Base-by-base conservation (phyloP, 2,329 filamentous ascomycete genomes). In the Verticillium nonalfalfae region DNA sequence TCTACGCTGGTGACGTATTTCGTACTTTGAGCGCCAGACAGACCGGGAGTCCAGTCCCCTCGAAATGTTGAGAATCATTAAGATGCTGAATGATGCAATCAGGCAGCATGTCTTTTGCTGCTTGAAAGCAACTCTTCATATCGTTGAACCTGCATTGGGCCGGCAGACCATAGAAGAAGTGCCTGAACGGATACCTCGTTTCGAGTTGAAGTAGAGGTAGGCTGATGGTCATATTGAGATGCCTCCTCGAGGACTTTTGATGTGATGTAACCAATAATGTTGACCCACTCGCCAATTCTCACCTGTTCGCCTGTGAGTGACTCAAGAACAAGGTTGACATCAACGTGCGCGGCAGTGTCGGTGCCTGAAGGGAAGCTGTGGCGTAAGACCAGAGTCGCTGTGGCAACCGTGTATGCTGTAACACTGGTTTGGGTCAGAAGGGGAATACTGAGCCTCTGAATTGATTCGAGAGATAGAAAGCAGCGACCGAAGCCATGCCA, bases 201-300 rank as follows among this genome's bases (percentile, higher is more conserved):
- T 3, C 5, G 45, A 52, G 6, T 11, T 6, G n/a, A 13, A 18
- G 11, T 1, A 52, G 21, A 13, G n/a, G 11, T 4, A 52, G 21
- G n/a, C 3, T 14, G 31, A 56, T 36, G 4, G 34, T 59, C 59
- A 57, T 64, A 61, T 56, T 61, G 55, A 26, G 59, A 54, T 33
- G 18, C 3, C 4, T 54, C 33, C 15, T 56, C 59, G 11, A 62
- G 65, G n/a, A 18, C 26, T 56, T 67, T 59, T 54, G 71, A 71
- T 50, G 78, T 81, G 60, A 93, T 79, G 72, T 96, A 96, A 6
- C 93, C 94, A 66, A 97, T 85, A 3, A 97, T 82, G 71, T 97
- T 96, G 58, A 97, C 75, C 93, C 93, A 97, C 63, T 89, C 83
- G n/a, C 94, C 94, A 33, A 90, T 77, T 58, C 86, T 81, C 59